phyloP scores from a whole-genome alignment of 2,329 filamentous ascomycete genomes.

The Clonostachys solani region DNA sequence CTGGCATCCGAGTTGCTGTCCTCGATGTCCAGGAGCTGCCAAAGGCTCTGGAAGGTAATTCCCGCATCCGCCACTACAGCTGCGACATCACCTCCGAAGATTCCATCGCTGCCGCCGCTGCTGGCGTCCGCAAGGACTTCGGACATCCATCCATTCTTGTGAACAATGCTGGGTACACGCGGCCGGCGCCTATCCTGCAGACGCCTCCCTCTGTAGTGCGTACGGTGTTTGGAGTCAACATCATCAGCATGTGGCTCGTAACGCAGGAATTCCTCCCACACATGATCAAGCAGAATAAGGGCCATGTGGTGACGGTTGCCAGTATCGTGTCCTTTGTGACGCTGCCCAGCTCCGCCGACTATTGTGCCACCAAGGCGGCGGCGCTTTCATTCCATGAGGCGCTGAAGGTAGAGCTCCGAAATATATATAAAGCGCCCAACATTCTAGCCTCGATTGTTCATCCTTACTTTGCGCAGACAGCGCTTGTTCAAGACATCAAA shows the following conservation, averaged over 20 bases:
- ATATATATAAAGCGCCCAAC: conserved; percentile 53
- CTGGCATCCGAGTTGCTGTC: conserved; percentile 60
- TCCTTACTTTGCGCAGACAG: conserved; percentile 48
- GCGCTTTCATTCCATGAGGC: conserved; percentile 65
- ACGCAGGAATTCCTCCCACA: conserved; percentile 61
- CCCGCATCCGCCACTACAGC: conserved; percentile 21
- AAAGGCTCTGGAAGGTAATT: conserved; percentile 8
- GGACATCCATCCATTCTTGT: conserved; percentile 65
- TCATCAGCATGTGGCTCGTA: conserved; percentile 60
- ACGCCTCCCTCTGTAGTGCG: conserved; percentile 50
- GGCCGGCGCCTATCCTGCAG: conserved; percentile 54
- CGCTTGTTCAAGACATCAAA: conserved; percentile 28
- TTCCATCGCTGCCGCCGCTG: conserved; percentile 36
- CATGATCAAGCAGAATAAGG: conserved; percentile 61
- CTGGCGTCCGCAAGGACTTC: conserved; percentile 31
- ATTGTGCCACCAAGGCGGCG: conserved; percentile 60
- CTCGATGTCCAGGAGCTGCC: conserved; percentile 50
- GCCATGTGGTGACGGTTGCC: conserved; percentile 67
- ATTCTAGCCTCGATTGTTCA: conserved; percentile 62
- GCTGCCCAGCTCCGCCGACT: conserved; percentile 60
- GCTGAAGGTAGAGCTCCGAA: conserved; percentile 48
- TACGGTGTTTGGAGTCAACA: conserved; percentile 68
- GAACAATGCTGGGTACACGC: conserved; percentile 65
- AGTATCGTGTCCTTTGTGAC: conserved; percentile 58
- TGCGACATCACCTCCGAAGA: conserved; percentile 35